A percentile compares a stretch with the other conserved stretches of the same genome.
These are phyloP conservation scores for Leucosporidium yakuticum DNA, from an alignment of 768 basidiomycete species.

Conservation along the genomic window DNA sequence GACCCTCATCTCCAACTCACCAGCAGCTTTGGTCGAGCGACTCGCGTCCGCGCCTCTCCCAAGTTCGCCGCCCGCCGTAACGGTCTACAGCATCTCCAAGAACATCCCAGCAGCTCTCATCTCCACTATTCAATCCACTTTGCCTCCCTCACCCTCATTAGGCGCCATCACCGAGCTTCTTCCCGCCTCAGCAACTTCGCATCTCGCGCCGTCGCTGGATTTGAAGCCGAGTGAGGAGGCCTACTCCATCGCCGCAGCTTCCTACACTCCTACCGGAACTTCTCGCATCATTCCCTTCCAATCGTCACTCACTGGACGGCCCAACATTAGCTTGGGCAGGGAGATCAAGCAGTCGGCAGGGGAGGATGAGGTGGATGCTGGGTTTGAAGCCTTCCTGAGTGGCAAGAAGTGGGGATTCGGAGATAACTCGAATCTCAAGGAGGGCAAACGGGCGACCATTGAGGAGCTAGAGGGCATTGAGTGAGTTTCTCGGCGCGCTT, in stretches of 20 bases:
- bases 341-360: slow-evolving; percentile 20
- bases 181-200: slow-evolving; percentile 1
- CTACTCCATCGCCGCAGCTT: slow-evolving; percentile 14
- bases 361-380: neutral
- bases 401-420: slow-evolving; percentile 33
- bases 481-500: slow-evolving; percentile 8
- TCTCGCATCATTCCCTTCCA: slow-evolving; percentile 3
- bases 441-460: neutral
- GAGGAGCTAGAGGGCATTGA: slow-evolving; percentile 6
- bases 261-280: neutral
- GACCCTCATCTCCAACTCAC: slow-evolving; percentile 11
- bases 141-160: neutral
- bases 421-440: neutral
- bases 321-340: slow-evolving; percentile 21
- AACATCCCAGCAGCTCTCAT: slow-evolving; percentile 27
- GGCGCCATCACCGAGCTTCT: slow-evolving; percentile 23
- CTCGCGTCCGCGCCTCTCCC: neutral
- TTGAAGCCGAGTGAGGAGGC: neutral
- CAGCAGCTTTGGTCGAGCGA: slow-evolving; percentile 6
- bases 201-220: neutral
- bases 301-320: slow-evolving; percentile 19
- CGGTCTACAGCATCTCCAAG: slow-evolving; percentile 22
- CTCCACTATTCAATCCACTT: neutral
- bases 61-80: neutral
- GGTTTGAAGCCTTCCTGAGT: slow-evolving; percentile 25